Evolutionary conservation across 2,329 filamentous ascomycete species (phyloP).

Genomic region (Colletotrichum sp.): DNA sequence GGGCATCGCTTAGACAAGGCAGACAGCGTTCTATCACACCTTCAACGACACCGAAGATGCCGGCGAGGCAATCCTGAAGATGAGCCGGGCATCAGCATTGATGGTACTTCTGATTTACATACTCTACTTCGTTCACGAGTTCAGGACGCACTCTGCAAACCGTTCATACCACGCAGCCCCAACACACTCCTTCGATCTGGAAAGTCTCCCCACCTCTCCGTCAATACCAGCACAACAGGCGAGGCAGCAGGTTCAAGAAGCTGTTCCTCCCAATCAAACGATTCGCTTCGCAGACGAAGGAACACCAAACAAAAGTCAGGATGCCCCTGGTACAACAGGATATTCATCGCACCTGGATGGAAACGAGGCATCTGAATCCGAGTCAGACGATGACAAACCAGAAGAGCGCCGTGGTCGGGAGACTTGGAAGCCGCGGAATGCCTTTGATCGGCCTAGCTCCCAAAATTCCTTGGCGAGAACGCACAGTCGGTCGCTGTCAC

Average conservation of each 20-base stretch:
- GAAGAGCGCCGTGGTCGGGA: not conserved
- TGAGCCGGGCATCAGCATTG: conserved; percentile 79
- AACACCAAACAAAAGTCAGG: not conserved
- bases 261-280: conserved; percentile 22
- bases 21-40: conserved; percentile 47
- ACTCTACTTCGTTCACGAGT: conserved; percentile 77
- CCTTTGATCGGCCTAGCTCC: conserved; percentile 5
- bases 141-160: conserved; percentile 61
- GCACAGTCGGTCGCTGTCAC: conserved; percentile 28
- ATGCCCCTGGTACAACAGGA: not conserved
- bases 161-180: conserved; percentile 56
- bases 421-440: not conserved
- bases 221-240: not conserved
- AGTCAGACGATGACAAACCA: not conserved
- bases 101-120: conserved; percentile 75
- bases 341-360: not conserved
- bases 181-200: not conserved
- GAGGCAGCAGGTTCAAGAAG: not conserved
- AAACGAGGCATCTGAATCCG: not conserved
- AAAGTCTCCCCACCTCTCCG: not conserved
- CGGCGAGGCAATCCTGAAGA: conserved; percentile 67
- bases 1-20: not conserved
- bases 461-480: conserved; percentile 24
- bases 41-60: conserved; percentile 65
- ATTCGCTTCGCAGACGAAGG: conserved; percentile 33